Base-by-base conservation (phyloP, 176 grass and related monocot genomes). In the Cenchrus fungigraminus region DNA sequence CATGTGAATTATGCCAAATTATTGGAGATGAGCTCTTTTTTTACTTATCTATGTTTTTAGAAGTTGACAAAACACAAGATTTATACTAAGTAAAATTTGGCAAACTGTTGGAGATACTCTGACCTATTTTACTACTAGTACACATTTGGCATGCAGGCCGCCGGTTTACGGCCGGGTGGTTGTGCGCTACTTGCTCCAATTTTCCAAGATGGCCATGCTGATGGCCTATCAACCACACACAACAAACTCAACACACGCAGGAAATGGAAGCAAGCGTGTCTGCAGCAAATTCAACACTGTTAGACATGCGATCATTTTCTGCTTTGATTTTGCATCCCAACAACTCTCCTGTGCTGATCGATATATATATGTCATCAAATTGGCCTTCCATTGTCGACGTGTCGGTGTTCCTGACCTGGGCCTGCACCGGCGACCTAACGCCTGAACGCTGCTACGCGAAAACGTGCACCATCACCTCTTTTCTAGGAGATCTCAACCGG, bases 401-500 rank as follows among this genome's bases (percentile, higher is more conserved):
- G 0, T 32, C 31, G 31, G 31, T 32, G 31, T 32, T 32, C 31
- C 31, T 1, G 31, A 1, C 2, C 31, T 32, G 31, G 31, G 31
- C 31, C 31, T 2, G 31, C 31, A 0, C 51, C 22, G 9, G 51
- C 69, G 63, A 49, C 52, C 52, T 77, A 49, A 34, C 16, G 25
- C 52, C n/a, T 66, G 72, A 77, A 76, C 49, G 82, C 83, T 46
- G 50, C 63, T 32, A 78, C 73, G 22, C 73, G 73, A 78, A 85
- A 68, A 40, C 22, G 83, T 65, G 13, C 9, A 47, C 60, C 14
- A 54, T 65, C n/a, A 31, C 47, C 22, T 31, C 20, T 46, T 45
- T 11, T 76, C 25, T n/a, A 64, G 60, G 61, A 76, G 59, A 84
- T 43, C 8, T 32, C 31, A 67, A 29, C 66, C 2, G 12, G 53